Percentiles rank a stretch among this genome's conserved stretches.
Evolutionary conservation across 257 asterid species (phyloP).

Genomic region (Ophiorrhiza pumila): DNA sequence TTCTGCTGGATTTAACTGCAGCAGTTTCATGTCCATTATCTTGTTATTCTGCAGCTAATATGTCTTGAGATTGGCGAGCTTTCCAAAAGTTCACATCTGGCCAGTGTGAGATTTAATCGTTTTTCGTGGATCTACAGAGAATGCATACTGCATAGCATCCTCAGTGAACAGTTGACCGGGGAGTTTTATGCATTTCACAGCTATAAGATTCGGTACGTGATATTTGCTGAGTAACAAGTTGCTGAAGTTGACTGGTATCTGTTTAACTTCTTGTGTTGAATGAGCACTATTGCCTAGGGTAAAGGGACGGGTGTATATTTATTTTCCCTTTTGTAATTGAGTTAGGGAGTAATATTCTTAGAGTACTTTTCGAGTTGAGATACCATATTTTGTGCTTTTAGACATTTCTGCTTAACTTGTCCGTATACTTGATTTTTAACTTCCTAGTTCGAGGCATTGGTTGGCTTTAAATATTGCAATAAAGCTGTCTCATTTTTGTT

Average conservation of each 20-base stretch:
- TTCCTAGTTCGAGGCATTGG: not conserved
- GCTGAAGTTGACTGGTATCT: not conserved
- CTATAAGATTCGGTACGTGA: not conserved
- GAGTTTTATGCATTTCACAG: not conserved
- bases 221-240: not conserved
- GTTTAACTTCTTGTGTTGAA: not conserved
- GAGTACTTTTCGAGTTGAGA: not conserved
- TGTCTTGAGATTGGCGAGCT: not conserved
- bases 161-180: not conserved
- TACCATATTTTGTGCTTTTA: not conserved
- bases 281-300: not conserved
- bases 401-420: not conserved
- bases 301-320: slow-evolving; percentile 1
- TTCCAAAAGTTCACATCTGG: not conserved
- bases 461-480: too few relatives aligned
- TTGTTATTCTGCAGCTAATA: slow-evolving; percentile 7
- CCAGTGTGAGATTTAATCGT: not conserved
- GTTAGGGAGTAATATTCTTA: not conserved
- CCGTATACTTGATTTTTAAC: not conserved
- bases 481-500: not conserved
- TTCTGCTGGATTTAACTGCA: not conserved
- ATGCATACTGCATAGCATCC: too few relatives aligned
- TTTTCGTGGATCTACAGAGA: not conserved
- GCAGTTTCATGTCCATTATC: not conserved
- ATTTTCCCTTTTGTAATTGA: not conserved